Percentiles rank a stretch among this genome's conserved stretches.
Evolutionary conservation across 2,329 filamentous ascomycete species (phyloP).

Genomic region (Aspergillus hiratsukae): DNA sequence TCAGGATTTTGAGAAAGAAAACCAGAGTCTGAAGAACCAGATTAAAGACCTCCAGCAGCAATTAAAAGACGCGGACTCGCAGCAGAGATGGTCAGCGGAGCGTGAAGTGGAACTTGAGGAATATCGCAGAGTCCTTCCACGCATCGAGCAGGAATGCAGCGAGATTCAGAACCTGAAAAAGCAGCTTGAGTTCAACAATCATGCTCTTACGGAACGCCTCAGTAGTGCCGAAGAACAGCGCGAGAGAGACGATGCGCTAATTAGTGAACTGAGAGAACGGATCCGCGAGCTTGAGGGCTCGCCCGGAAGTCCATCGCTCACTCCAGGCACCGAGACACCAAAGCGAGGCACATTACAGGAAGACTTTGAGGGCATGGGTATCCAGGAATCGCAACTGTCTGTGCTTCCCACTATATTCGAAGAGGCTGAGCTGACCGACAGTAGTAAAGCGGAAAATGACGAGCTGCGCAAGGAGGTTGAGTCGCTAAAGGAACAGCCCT

Average conservation of each 20-base stretch:
- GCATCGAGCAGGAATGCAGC: conserved; percentile 45
- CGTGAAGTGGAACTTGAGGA: conserved; percentile 41
- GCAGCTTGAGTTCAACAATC: conserved; percentile 46
- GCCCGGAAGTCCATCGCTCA: conserved; percentile 34
- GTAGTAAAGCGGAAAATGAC: conserved; percentile 39
- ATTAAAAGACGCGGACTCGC: conserved; percentile 42
- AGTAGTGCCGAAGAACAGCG: conserved; percentile 41
- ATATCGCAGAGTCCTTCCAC: conserved; percentile 43
- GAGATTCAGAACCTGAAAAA: conserved; percentile 47
- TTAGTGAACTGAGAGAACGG: conserved; percentile 40
- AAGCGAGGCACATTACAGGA: conserved; percentile 39
- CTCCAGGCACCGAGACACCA: conserved; percentile 36
- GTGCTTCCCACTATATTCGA: conserved; percentile 9
- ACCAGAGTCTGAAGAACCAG: conserved; percentile 42
- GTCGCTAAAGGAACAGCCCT: conserved; percentile 23
- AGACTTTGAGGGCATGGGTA: conserved; percentile 39
- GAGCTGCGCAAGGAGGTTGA: conserved; percentile 36
- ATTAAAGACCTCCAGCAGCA: conserved; percentile 45
- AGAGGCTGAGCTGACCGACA: conserved; percentile 15
- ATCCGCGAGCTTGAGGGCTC: conserved; percentile 40
- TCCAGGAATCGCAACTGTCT: conserved; percentile 37
- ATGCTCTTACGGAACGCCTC: conserved; percentile 42
- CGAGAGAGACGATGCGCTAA: conserved; percentile 38
- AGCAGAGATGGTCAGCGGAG: conserved; percentile 37
- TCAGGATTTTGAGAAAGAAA: conserved; percentile 47